Evolutionary conservation across 2,329 filamentous ascomycete species (phyloP), one percentile per base, ranked within the genome.

Genomic region (Xylariaceae sp.): DNA sequence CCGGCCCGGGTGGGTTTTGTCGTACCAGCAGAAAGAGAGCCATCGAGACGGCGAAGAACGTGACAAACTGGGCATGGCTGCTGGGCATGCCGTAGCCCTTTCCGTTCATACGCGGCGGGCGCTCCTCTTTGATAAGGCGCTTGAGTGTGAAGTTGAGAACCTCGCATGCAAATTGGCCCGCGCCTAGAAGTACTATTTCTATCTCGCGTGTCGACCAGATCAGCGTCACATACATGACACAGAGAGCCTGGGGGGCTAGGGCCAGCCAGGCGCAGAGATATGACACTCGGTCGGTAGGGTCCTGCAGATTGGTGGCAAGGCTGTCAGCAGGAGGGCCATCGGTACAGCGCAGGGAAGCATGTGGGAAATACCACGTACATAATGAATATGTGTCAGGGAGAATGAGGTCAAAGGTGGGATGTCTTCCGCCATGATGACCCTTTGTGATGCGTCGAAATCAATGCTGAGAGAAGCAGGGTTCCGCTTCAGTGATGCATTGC

Each of bases 41-140:
- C 43, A 97, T 67, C 46, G 85, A 92, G 41, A 94, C 68, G 41
- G 87, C 83, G 74, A 95, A 97, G 70, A 88, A 98, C 40, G 84
- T 76, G 45, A 90, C 85, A 61, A 96, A 98, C 67, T 98, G 92
- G 7, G 92, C 85, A 66, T 98, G 92, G 26, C 89, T 96, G 6
- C 69, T 74, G 37, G 92, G 92, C 94, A 98, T 98, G 53, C 92
- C 94, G 59, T 98, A 98, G 48, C 92, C 92, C 63, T 94, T 94
- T 40, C 88, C 89, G 57, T 89, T 81, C 73, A 70, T 83, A 78
- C 83, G 83, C 47, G 73, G 76, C 18, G 92, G 92, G 34, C 92
- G 77, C 62, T 95, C 87, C 63, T 97, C 88, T 59, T 90, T 92
- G 61, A 98, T 90, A 47, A 88, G 70, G 17, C 92, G 78, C 70